These are phyloP conservation scores for Lagenidium giganteum DNA, from an alignment of 352 stramenopile species.

Conservation along the genomic window DNA sequence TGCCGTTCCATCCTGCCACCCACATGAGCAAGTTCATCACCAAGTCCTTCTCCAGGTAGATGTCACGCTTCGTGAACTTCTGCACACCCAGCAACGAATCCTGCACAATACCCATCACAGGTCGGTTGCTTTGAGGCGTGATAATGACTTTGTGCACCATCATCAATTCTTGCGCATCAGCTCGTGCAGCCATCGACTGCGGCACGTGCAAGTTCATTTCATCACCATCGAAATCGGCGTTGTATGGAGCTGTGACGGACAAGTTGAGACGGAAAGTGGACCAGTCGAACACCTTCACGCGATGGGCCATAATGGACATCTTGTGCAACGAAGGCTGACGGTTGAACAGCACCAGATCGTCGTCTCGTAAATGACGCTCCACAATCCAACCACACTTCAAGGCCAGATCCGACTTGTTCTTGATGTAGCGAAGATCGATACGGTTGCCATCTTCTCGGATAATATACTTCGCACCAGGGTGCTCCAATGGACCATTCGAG, in stretches of 20 bases:
- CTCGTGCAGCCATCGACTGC: constrained; percentile 96
- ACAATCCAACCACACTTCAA: constrained; percentile 98
- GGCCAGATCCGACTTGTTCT: constrained; percentile 94
- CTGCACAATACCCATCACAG: constrained; percentile 99
- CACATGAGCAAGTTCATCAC: constrained; percentile 99
- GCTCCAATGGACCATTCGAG: constrained; percentile 93
- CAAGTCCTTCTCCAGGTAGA: constrained; percentile 97
- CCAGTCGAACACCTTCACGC: constrained; percentile 99
- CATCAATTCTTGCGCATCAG: constrained; percentile 98
- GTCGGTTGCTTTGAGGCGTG: constrained; percentile 97
- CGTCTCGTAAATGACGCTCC: constrained; percentile 97
- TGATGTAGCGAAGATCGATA: constrained; percentile 98
- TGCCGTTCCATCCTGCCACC: constrained; percentile 95
- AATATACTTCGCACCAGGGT: constrained; percentile 98
- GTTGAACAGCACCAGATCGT: constrained; percentile 99
- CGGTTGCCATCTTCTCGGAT: constrained; percentile 96
- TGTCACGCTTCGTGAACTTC: constrained; percentile 98
- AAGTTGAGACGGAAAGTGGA: constrained; percentile 99
- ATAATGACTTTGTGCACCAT: constrained; percentile 99
- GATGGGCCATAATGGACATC: constrained; percentile 99
- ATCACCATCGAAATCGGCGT: constrained; percentile 99
- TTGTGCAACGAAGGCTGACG: constrained; percentile 99
- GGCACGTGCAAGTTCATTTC: constrained; percentile 99
- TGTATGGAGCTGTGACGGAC: constrained; percentile 98
- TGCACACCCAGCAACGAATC: constrained; percentile 96